phyloP scores from a whole-genome alignment of 345 rosid species.

The Eucalyptus marginata region DNA sequence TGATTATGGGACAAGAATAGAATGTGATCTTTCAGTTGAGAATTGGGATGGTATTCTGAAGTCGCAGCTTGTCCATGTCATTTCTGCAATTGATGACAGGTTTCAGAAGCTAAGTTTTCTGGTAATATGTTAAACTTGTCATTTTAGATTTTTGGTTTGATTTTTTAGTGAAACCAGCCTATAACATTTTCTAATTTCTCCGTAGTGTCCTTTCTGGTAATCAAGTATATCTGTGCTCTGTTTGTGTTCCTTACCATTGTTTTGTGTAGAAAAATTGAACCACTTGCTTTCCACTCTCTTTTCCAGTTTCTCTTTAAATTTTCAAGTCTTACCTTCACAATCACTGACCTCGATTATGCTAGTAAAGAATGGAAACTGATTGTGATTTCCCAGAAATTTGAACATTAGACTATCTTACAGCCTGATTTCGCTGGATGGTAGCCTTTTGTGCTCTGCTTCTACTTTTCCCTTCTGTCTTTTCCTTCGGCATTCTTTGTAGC shows the following conservation, averaged over 20 bases:
- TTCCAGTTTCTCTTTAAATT: not conserved
- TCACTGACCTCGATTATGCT: not conserved
- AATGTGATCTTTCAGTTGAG: conserved; percentile 37
- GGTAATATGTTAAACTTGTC: conserved; percentile 11
- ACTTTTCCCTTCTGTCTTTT: not conserved
- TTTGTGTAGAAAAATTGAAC: not conserved
- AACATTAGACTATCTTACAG: too few relatives aligned
- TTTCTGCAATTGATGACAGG: conserved; percentile 43
- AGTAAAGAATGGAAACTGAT: too few relatives aligned
- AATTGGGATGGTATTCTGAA: conserved; percentile 31
- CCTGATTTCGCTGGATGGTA: not conserved
- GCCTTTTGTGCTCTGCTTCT: not conserved
- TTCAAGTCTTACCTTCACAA: not conserved
- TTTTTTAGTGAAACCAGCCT: not conserved
- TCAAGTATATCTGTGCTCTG: not conserved
- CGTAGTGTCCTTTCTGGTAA: not conserved
- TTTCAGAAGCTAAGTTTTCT: conserved; percentile 45
- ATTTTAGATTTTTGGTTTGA: not conserved
- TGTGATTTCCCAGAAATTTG: too few relatives aligned
- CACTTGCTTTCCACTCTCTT: not conserved
- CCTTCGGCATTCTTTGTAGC: not conserved
- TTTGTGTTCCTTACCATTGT: not conserved
- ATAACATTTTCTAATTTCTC: not conserved
- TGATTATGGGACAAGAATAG: conserved; percentile 20
- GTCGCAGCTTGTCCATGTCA: conserved; percentile 22